Evolutionary conservation across 352 stramenopile genomes (phyloP).

Genomic region (Globisporangium mamillatum): DNA sequence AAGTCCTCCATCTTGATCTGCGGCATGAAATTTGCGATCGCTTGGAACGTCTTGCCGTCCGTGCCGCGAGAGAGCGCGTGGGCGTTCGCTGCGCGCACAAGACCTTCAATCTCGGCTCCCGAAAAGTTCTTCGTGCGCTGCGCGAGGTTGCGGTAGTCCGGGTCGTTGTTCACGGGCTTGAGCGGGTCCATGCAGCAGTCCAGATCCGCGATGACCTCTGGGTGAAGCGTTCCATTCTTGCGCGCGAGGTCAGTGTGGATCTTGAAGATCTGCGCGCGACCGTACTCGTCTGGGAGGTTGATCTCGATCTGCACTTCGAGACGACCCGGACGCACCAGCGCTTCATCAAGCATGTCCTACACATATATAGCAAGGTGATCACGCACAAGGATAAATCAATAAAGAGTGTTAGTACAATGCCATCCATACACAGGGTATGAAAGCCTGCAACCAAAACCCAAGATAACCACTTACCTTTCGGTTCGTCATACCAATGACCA

Average conservation of each 20-base stretch:
- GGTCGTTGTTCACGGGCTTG: slow-evolving; percentile 61
- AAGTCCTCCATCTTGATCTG: slow-evolving; percentile 93
- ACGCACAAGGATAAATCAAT: background rate
- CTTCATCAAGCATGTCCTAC: slow-evolving; percentile 93
- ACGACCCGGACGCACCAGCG: slow-evolving; percentile 96
- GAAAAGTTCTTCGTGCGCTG: slow-evolving; percentile 99
- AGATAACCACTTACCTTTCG: slow-evolving; percentile 81
- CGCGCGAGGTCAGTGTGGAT: slow-evolving; percentile 95
- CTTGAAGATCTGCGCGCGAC: slow-evolving; percentile 96
- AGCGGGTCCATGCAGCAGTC: slow-evolving; percentile 68
- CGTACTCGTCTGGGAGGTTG: slow-evolving; percentile 94
- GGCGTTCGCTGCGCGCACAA: slow-evolving; percentile 93
- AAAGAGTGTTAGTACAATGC: background rate
- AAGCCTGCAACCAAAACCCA: background rate
- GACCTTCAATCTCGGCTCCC: slow-evolving; percentile 97
- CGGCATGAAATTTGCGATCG: slow-evolving; percentile 72
- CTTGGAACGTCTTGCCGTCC: slow-evolving; percentile 82
- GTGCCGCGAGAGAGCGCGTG: slow-evolving; percentile 82
- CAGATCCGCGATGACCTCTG: slow-evolving; percentile 71
- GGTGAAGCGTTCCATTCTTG: slow-evolving; percentile 69
- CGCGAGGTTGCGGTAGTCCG: slow-evolving; percentile 89
- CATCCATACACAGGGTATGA: background rate
- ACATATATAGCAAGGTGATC: background rate
- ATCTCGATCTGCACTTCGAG: slow-evolving; percentile 99
- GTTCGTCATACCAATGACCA: slow-evolving; percentile 99